Base-by-base conservation (phyloP, 805 yeast genomes). In the Yamadazyma insecticola region DNA sequence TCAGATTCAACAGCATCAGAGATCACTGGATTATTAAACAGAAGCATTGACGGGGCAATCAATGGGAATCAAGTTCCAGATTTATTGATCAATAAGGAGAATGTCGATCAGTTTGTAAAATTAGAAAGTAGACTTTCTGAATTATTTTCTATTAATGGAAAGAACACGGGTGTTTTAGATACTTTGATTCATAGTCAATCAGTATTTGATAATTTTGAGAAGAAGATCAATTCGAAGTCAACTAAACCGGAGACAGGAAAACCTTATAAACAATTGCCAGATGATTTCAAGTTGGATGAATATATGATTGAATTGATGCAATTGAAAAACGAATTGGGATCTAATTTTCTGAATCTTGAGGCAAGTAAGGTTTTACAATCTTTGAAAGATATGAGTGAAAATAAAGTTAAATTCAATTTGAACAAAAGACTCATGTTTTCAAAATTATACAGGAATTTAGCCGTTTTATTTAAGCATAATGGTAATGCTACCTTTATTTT, bases 81-180 rank as follows among this genome's bases (percentile, higher is more conserved):
- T n/a, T n/a, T n/a, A 12, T 30, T 26, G 15, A 9, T 33, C 24
- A 20, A 25, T 28, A 18, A 29, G 13, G 16, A 19, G 14, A 24
- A 32, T 23, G 29, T 35, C 18, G 25, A 26, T n/a, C 28, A 19
- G 6, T 39, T 35, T 22, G 16, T 26, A 13, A 39, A 36, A 16
- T 29, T 40, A 8, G 24, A 28, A 8, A 34, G 13, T 10, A 33
- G 28, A 6, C 28, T 41, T 23, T 21, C 82, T 74, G 41, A 42
- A 45, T 63, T 35, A 58, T 78, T 20, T 50, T 51, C 55, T 12
- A 43, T 73, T 20, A 79, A 80, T 43, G 80, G 81, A 12, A 81
- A 79, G 1, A 71, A 76, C 43, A 61, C 79, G 2, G 72, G 71
- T 31, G 64, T 74, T 9, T 64, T 80, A 44, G 87, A 80, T 44